Evolutionary conservation across 2,329 filamentous ascomycete genomes (phyloP), one percentile per base, ranked within the genome.

Genomic region (Talaromyces sp.): DNA sequence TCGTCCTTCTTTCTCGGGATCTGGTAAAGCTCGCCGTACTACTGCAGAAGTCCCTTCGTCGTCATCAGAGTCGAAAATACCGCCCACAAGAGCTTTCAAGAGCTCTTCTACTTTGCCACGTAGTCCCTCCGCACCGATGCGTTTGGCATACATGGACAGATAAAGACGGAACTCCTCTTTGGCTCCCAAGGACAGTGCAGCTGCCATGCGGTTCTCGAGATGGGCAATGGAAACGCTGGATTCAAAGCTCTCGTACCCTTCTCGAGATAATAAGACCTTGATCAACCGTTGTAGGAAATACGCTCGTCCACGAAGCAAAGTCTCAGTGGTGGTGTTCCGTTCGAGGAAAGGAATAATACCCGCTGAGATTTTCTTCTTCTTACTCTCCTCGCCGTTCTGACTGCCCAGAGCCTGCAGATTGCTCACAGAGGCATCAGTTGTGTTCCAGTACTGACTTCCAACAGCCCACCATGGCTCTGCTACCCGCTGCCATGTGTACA

Each of bases 401-500:
- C 87, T 81, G 9, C 85, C 85, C 1, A 85, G 87, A 50, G 89
- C 85, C 63, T 91, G 86, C 37, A 96, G 75, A 53, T 91, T 89
- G 50, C 89, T 87, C 55, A 96, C 85, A 0, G 91, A 91, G 1
- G 91, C 91, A 67, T 97, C 94, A 55, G 91, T 96, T 0, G 91
- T 95, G 73, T 99, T 97, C 95, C 94, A 99, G 72, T 99, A 99
- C 70, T 99, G 94, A 65, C 90, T 96, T 17, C 92, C 92, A 0
- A 97, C 91, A 0, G 93, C 93, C 91, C 94, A 99, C 94, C 94
- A 99, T 1, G 90, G 84, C 70, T 99, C 95, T 2, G 91, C 96
- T n/a, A 99, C 80, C 9, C 92, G 86, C 73, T 97, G 93, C 94
- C 94, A 99, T 7, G 86, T 84, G 72, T 86, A 93, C 87, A 99